Percentiles rank a stretch among this genome's conserved stretches.
These are phyloP conservation scores for Nemania sp. DNA, from an alignment of 2,329 filamentous ascomycete genomes.

Conservation along the genomic window DNA sequence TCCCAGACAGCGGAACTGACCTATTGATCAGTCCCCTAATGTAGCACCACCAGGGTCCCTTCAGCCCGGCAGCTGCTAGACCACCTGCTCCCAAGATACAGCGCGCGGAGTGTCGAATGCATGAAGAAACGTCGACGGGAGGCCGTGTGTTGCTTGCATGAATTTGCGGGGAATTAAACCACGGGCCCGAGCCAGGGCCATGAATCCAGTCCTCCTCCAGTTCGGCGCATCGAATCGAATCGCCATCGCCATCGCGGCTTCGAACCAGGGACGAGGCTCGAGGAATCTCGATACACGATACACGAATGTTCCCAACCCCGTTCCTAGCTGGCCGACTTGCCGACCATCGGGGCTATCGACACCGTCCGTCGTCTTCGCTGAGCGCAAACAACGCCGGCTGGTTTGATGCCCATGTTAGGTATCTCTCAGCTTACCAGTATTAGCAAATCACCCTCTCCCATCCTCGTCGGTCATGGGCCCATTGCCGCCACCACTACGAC, in stretches of 20 bases:
- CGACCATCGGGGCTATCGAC: conserved; percentile 13
- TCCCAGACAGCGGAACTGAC: conserved; percentile 13
- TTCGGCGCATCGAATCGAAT: conserved; percentile 10
- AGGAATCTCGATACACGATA: conserved; percentile 7
- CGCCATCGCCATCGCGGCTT: conserved; percentile 19
- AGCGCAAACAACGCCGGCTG: conserved; percentile 20
- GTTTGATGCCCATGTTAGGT: conserved; percentile 15
- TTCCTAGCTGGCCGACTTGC: conserved; percentile 22
- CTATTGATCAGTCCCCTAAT: conserved; percentile 15
- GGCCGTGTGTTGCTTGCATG: conserved; percentile 39
- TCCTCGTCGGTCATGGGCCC: conserved; percentile 17
- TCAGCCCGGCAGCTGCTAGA: conserved; percentile 29
- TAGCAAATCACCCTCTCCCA: conserved; percentile 19
- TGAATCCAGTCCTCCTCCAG: conserved; percentile 17
- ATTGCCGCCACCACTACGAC: conserved; percentile 27
- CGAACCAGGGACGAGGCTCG: conserved; percentile 19
- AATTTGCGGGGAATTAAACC: conserved; percentile 37
- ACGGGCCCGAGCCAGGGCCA: conserved; percentile 33
- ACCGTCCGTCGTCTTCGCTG: conserved; percentile 24
- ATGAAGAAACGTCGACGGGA: conserved; percentile 36
- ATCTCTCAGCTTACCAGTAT: conserved; percentile 28
- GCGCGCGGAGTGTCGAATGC: conserved; percentile 9
- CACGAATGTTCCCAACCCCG: conserved; percentile 8
- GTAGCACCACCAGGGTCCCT: conserved; percentile 27
- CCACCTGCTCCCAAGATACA: conserved; percentile 10